phyloP scores from a whole-genome alignment of 2,329 filamentous ascomycete species.

The Xylariomycetidae sp. region DNA sequence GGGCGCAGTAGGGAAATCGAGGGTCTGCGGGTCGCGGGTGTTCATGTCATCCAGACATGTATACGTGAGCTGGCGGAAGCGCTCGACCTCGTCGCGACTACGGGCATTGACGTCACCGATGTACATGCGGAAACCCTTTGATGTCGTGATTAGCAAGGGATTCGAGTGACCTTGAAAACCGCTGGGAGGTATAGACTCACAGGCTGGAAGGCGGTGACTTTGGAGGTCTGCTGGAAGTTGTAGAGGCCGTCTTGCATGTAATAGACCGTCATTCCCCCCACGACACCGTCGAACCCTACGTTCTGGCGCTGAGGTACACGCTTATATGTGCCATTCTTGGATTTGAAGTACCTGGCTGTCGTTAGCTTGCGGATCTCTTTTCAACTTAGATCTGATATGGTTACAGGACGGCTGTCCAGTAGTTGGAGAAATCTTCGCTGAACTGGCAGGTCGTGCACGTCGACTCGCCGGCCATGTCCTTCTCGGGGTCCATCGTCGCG shows the following conservation, averaged over 20 bases:
- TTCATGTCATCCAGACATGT: slow-evolving; percentile 28
- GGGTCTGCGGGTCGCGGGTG: slow-evolving; percentile 32
- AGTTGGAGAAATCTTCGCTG: slow-evolving; percentile 26
- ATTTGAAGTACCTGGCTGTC: slow-evolving; percentile 20
- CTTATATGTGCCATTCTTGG: slow-evolving; percentile 24
- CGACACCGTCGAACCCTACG: slow-evolving; percentile 26
- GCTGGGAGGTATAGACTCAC: slow-evolving; percentile 11
- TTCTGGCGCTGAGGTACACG: slow-evolving; percentile 25
- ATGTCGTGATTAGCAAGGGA: slow-evolving; percentile 4
- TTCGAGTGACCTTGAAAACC: neutral
- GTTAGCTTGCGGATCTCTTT: neutral
- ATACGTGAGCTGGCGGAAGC: slow-evolving; percentile 34
- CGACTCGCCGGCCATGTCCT: slow-evolving; percentile 22
- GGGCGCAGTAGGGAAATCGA: slow-evolving; percentile 27
- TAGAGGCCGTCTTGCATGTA: slow-evolving; percentile 21
- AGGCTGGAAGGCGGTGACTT: slow-evolving; percentile 34
- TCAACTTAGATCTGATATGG: neutral
- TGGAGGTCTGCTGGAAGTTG: slow-evolving; percentile 31
- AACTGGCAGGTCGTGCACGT: slow-evolving; percentile 31
- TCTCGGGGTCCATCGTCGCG: slow-evolving; percentile 20
- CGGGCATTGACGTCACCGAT: slow-evolving; percentile 30
- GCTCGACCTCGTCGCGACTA: slow-evolving; percentile 23
- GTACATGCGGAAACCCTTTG: slow-evolving; percentile 34
- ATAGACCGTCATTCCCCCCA: slow-evolving; percentile 37
- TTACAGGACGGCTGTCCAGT: slow-evolving; percentile 21